phyloP scores from a whole-genome alignment of 2,329 filamentous ascomycete species.

The Penicillium hordei region DNA sequence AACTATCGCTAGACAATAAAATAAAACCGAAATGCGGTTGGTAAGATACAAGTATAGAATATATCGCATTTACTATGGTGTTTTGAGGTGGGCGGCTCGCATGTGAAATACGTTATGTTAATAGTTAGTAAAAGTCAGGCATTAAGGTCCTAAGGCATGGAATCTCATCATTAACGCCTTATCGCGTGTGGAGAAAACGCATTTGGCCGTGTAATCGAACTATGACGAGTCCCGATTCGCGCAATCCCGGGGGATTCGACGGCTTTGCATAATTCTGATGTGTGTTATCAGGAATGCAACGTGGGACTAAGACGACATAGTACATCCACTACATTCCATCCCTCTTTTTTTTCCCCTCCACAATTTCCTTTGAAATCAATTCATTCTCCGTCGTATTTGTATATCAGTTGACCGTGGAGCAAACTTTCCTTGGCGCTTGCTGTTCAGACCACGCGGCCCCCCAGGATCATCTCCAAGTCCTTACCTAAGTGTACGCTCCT shows the following conservation, averaged over 20 bases:
- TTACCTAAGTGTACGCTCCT: constrained; percentile 9
- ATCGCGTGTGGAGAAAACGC: neutral
- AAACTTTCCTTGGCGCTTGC: constrained; percentile 2
- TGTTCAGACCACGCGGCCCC: constrained; percentile 7
- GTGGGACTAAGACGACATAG: neutral
- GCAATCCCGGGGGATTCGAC: neutral
- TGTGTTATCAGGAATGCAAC: constrained; percentile 2
- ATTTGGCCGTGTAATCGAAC: neutral
- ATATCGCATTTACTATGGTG: too few species aligned
- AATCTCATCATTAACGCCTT: neutral
- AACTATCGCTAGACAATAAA: too few species aligned
- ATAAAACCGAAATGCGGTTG: too few species aligned
- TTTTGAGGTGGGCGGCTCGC: too few species aligned
- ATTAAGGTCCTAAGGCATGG: neutral
- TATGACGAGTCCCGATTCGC: constrained; percentile 3
- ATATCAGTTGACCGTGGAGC: constrained; percentile 6
- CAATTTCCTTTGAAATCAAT: neutral
- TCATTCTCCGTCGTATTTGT: neutral
- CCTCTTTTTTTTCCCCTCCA: neutral
- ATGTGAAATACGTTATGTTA: too few species aligned
- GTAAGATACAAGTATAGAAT: too few species aligned
- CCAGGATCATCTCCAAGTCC: constrained; percentile 3
- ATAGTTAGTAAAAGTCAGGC: neutral
- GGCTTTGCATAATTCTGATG: neutral
- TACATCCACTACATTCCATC: neutral